Evolutionary conservation across 306 rosid genomes (phyloP).

Genomic region (Cyclanthera cordifolia): DNA sequence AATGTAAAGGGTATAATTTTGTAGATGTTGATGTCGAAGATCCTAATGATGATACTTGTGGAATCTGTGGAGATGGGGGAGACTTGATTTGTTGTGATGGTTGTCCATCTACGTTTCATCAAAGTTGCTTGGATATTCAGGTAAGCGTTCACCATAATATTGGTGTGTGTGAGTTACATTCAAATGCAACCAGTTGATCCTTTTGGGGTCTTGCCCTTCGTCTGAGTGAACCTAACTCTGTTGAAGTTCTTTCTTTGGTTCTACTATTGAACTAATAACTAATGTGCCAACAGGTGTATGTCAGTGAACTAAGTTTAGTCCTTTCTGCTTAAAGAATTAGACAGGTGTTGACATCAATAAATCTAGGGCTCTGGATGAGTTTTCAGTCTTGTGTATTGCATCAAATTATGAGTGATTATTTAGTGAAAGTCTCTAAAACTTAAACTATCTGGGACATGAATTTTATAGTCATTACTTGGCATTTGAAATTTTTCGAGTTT

Average conservation of each 20-base stretch:
- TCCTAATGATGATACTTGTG: slow-evolving; percentile 94
- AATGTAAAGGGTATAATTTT: slow-evolving; percentile 38
- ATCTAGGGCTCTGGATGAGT: background rate
- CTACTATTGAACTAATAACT: background rate
- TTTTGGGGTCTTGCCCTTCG: background rate
- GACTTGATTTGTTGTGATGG: slow-evolving; percentile 87
- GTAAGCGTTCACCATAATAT: slow-evolving; percentile 24
- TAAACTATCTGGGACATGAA: background rate
- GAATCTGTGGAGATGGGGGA: slow-evolving; percentile 97
- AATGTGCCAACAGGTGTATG: background rate
- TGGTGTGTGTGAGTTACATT: slow-evolving; percentile 7
- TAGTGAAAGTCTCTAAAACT: background rate
- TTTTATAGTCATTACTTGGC: background rate
- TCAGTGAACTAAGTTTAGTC: background rate
- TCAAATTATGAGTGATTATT: background rate
- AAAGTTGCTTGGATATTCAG: slow-evolving; percentile 67
- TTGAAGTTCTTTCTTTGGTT: background rate
- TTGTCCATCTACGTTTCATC: slow-evolving; percentile 97
- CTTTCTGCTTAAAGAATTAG: slow-evolving; percentile 5
- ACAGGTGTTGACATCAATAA: background rate
- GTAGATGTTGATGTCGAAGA: slow-evolving; percentile 73
- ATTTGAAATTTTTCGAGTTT: background rate
- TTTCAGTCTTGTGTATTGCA: slow-evolving; percentile 3
- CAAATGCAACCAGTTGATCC: background rate
- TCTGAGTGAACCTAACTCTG: background rate